Evolutionary conservation across 1,284 basidiomycete genomes (phyloP).

Genomic region (Cystobasidiaceae sp.): DNA sequence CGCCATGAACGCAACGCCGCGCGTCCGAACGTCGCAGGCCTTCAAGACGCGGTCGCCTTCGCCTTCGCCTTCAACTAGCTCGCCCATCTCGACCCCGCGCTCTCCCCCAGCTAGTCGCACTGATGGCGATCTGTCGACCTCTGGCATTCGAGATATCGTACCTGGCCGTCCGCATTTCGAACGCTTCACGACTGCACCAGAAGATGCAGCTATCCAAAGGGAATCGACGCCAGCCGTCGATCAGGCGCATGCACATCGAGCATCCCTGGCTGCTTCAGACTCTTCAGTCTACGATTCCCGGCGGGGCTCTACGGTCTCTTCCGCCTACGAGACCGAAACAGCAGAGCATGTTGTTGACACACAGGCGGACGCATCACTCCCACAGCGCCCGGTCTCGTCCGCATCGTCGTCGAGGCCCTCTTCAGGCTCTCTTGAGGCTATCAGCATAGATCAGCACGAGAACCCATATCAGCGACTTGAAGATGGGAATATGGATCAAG

Average conservation of each 20-base stretch:
- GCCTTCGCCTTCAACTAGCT: neutral
- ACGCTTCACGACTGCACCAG: neutral
- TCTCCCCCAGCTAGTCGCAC: neutral
- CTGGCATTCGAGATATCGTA: too few relatives aligned
- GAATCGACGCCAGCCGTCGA: too few relatives aligned
- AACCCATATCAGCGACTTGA: constrained; percentile 1
- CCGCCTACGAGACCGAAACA: too few relatives aligned
- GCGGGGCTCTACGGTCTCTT: too few relatives aligned
- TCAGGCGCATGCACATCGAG: too few relatives aligned
- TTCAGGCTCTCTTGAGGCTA: neutral
- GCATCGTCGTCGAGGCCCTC: neutral
- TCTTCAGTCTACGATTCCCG: too few relatives aligned
- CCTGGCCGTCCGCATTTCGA: neutral
- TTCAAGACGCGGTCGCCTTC: neutral
- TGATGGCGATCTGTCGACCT: neutral
- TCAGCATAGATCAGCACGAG: neutral
- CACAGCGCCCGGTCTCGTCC: neutral
- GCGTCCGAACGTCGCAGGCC: neutral
- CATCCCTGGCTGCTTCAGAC: too few relatives aligned
- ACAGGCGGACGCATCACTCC: neutral
- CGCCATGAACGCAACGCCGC: constrained; percentile 17
- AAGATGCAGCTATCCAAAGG: neutral
- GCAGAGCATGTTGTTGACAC: too few relatives aligned
- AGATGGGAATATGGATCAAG: constrained; percentile 1
- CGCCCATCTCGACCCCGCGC: neutral